These are phyloP conservation scores for Leccinum ponderosum DNA, from an alignment of 1,284 basidiomycete genomes.

Conservation along the genomic window DNA sequence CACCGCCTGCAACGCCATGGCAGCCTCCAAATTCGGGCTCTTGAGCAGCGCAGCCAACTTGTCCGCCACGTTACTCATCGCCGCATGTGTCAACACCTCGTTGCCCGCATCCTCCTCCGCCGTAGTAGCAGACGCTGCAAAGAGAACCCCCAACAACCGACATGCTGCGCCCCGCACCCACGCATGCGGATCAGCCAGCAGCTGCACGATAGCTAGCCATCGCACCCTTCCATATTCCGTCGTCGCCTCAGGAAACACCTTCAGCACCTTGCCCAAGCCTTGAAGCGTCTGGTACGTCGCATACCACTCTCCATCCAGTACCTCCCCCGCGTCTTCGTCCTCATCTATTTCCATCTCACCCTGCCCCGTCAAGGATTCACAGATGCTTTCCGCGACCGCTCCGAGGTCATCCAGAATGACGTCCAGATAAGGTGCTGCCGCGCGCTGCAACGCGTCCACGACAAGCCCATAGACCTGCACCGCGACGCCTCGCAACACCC, in stretches of 20 bases:
- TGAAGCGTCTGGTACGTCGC: constrained; percentile 82
- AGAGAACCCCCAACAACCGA: constrained; percentile 75
- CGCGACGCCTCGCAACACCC: constrained; percentile 69
- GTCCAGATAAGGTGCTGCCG: constrained; percentile 49
- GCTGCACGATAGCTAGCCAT: constrained; percentile 68
- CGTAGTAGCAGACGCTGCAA: constrained; percentile 40
- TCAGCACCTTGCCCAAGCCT: constrained; percentile 64
- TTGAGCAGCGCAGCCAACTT: constrained; percentile 83
- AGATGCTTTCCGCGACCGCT: constrained; percentile 50
- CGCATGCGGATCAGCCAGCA: constrained; percentile 89
- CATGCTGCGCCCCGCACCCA: constrained; percentile 91
- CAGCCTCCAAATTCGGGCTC: constrained; percentile 78
- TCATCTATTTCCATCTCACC: constrained; percentile 44
- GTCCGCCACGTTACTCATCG: constrained; percentile 72
- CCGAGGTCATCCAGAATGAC: constrained; percentile 63
- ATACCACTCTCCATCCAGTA: constrained; percentile 66
- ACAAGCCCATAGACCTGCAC: constrained; percentile 83
- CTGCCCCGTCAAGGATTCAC: constrained; percentile 31
- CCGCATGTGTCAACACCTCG: constrained; percentile 42
- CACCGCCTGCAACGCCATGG: constrained; percentile 82
- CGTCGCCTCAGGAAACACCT: constrained; percentile 51
- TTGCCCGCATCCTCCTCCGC: constrained; percentile 14
- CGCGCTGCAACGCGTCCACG: constrained; percentile 57
- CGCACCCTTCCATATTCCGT: constrained; percentile 39
- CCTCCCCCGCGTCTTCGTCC: constrained; percentile 34